A percentile compares a stretch with the other conserved stretches of the same genome.
Conservation (phyloP, 1,284 basidiomycete genomes). For the Thelephora terrestris region DNA sequence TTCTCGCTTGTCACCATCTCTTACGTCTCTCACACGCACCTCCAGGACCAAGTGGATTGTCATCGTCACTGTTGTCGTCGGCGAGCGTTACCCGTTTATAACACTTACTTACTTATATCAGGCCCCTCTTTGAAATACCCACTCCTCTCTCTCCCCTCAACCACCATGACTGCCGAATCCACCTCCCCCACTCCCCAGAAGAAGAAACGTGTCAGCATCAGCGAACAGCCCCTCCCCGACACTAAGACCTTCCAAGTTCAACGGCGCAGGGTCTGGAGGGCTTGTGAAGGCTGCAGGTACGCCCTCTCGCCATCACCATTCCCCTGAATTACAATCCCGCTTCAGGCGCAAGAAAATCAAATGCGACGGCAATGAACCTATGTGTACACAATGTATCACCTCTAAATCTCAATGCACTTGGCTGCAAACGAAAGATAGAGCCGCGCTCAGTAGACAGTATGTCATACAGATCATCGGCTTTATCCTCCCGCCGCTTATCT, state of each 20-base stretch:
- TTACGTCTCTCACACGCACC: no score
- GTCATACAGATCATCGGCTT: constrained; percentile 21
- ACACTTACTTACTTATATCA: no score
- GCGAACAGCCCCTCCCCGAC: constrained; percentile 41
- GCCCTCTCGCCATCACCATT: constrained; percentile 21
- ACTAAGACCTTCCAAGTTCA: constrained; percentile 65
- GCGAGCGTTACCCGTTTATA: no score
- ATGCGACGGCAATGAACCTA: constrained; percentile 76
- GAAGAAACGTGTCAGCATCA: constrained; percentile 52
- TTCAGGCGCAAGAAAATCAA: constrained; percentile 80
- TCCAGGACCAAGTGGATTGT: no score
- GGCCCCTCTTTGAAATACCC: neutral
- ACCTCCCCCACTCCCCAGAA: constrained; percentile 49
- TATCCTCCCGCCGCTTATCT: constrained; percentile 9
- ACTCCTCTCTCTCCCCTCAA: constrained; percentile 15
- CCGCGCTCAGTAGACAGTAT: constrained; percentile 76
- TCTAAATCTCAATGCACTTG: constrained; percentile 72
- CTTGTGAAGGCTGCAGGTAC: constrained; percentile 78
- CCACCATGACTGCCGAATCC: constrained; percentile 42
- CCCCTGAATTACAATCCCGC: constrained; percentile 5
- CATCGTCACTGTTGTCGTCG: no score
- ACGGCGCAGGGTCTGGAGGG: constrained; percentile 67
- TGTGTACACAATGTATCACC: constrained; percentile 68
- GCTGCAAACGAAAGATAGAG: constrained; percentile 80
- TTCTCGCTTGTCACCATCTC: no score